Conservation (phyloP, 177 flowering plant species). For the Vitis hybrid region DNA sequence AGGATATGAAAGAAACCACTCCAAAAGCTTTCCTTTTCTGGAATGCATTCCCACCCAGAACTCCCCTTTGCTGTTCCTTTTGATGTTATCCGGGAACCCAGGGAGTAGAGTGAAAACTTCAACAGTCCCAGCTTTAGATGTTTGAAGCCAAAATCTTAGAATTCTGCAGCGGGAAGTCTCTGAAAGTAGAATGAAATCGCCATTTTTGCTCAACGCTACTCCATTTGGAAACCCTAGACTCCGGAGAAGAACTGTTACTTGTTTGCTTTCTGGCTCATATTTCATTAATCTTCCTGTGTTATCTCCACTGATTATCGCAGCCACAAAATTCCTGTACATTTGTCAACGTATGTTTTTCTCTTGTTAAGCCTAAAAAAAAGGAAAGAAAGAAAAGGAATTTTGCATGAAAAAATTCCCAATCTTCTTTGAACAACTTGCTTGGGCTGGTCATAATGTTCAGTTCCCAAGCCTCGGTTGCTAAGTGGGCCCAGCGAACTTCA, state of each 20-base stretch:
- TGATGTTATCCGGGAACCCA: conserved; percentile 70
- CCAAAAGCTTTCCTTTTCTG: conserved; percentile 15
- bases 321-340: conserved; percentile 34
- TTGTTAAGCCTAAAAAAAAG: too few species aligned
- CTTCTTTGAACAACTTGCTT: too few species aligned
- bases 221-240: conserved; percentile 50
- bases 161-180: conserved; percentile 53
- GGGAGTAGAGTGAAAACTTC: conserved; percentile 44
- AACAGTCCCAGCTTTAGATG: conserved; percentile 27
- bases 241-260: conserved; percentile 28
- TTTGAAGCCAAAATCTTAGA: conserved; percentile 44
- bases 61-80: conserved; percentile 51
- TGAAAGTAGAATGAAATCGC: conserved; percentile 42
- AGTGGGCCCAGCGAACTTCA: too few species aligned
- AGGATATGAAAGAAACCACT: conserved; percentile 25
- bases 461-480: too few species aligned
- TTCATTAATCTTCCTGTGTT: conserved; percentile 52
- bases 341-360: neutral
- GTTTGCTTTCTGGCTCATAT: conserved; percentile 35
- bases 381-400: neutral
- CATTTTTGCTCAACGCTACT: conserved; percentile 37
- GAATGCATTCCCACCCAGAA: conserved; percentile 58
- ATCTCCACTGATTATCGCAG: conserved; percentile 34
- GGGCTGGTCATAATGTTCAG: too few species aligned
- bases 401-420: too few species aligned